phyloP scores from a whole-genome alignment of 495 filamentous ascomycete genomes.

The Stereocaulon alpinum region DNA sequence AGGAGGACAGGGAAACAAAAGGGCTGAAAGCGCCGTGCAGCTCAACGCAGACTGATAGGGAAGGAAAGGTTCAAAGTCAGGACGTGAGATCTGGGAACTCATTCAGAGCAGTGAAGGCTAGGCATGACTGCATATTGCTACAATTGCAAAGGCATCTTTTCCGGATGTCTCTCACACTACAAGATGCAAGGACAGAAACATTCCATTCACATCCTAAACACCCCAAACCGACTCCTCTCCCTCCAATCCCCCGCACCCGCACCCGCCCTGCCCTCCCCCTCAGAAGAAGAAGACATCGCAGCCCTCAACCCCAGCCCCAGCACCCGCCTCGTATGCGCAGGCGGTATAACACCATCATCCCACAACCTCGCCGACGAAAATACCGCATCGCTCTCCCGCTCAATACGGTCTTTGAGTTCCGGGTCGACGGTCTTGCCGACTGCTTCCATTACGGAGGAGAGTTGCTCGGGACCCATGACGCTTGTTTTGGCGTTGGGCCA shows the following conservation, averaged over 20 bases:
- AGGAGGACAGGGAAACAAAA: too few relatives aligned
- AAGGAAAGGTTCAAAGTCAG: too few relatives aligned
- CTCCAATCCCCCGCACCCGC: slow-evolving; percentile 38
- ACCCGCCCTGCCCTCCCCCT: too few relatives aligned
- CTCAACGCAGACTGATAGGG: too few relatives aligned
- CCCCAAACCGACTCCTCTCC: slow-evolving; percentile 68
- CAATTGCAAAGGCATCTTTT: not conserved
- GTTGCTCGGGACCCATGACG: slow-evolving; percentile 93
- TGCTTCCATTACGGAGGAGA: slow-evolving; percentile 86
- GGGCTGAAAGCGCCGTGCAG: too few relatives aligned
- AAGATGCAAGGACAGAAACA: not conserved
- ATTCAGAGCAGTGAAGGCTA: too few relatives aligned
- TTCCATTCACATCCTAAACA: slow-evolving; percentile 77
- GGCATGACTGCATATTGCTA: too few relatives aligned
- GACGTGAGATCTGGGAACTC: too few relatives aligned
- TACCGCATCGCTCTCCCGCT: slow-evolving; percentile 77
- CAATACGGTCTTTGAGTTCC: slow-evolving; percentile 72
- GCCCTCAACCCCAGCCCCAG: slow-evolving; percentile 73
- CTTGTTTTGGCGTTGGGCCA: slow-evolving; percentile 94
- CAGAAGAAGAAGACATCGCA: slow-evolving; percentile 64
- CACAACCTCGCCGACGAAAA: slow-evolving; percentile 85
- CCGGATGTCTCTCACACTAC: not conserved
- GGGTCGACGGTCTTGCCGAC: slow-evolving; percentile 80
- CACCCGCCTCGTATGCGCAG: slow-evolving; percentile 73
- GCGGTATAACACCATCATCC: slow-evolving; percentile 94